Conservation (phyloP, 192 early-diverging fungal genomes). For the Borealophlyctis nickersoniae region DNA sequence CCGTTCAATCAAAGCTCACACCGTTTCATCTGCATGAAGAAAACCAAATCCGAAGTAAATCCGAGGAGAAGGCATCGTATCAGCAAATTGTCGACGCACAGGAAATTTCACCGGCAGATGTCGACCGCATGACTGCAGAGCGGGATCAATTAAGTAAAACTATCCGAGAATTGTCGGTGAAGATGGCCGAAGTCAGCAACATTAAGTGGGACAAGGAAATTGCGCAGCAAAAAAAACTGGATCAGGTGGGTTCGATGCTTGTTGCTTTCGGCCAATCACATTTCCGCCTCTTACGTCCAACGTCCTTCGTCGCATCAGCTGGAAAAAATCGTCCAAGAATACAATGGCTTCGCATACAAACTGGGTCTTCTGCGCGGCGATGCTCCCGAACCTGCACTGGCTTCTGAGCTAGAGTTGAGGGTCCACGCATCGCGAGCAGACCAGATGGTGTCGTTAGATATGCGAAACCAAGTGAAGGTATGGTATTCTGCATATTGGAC, state of each 20-base stretch:
- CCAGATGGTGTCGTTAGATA: slow-evolving; percentile 36
- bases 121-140: slow-evolving; percentile 78
- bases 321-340: slow-evolving; percentile 50
- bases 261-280: not conserved
- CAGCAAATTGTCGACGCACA: slow-evolving; percentile 68
- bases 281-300: not conserved
- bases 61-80: slow-evolving; percentile 51
- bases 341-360: slow-evolving; percentile 46
- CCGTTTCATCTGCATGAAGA: no score
- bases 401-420: slow-evolving; percentile 41
- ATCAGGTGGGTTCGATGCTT: slow-evolving; percentile 39
- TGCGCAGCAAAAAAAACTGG: slow-evolving; percentile 63
- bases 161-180: slow-evolving; percentile 47
- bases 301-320: slow-evolving; percentile 20
- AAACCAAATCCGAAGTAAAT: no score
- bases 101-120: slow-evolving; percentile 73
- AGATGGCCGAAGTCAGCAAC: slow-evolving; percentile 57
- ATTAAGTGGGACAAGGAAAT: slow-evolving; percentile 67
- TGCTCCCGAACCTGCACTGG: slow-evolving; percentile 11
- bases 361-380: slow-evolving; percentile 32
- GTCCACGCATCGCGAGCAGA: slow-evolving; percentile 33
- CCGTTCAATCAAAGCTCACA: no score
- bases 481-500: not conserved
- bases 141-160: slow-evolving; percentile 61
- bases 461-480: slow-evolving; percentile 40